Base-by-base conservation (phyloP, 2,329 filamentous ascomycete species). In the Botrytis tulipae region DNA sequence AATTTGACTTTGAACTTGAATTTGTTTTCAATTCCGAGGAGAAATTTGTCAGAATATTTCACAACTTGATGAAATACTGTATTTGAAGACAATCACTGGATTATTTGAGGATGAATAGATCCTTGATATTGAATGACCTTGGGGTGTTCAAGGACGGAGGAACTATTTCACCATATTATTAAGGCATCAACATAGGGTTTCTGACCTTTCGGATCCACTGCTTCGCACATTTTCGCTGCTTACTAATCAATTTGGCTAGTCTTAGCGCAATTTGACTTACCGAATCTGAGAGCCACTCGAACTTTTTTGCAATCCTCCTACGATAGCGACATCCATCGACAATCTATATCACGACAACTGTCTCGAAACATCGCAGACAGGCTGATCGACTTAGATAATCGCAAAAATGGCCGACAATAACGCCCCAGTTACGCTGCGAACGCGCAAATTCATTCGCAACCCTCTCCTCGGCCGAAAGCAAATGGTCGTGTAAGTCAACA, bases 401-500 rank as follows among this genome's bases (percentile, higher is more conserved):
- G 87, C 87, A 88, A 97, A 87, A 86, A 97, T 98, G 95, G 93
- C 95, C 87, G 93, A 95, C 87, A 86, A 87, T 83, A 91, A 93
- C 84, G 86, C 86, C 82, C 87, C 91, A 84, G 91, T 94, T 84
- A 94, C 92, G 83, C 87, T 95, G 88, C 91, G 96, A 89, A 99
- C 96, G 87, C 95, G 96, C 93, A 98, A 98, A 90, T 99, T 99
- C 93, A 97, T 98, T 88, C 94, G 95, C 89, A 99, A 99, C 92
- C 93, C 96, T 86, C 94, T 99, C 84, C 92, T 99, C 85, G 94
- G 92, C 85, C 93, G 95, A 86, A 97, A 97, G 91, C 95, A 98
- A 92, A 97, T 98, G 94, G 95, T 98, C 87, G 93, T 98, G 95
- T 98, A 94, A 91, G 93, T 92, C 54, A 70, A 46, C 37, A 67